Conservation (phyloP, 495 filamentous ascomycete genomes). For the Daldinia decipiens region DNA sequence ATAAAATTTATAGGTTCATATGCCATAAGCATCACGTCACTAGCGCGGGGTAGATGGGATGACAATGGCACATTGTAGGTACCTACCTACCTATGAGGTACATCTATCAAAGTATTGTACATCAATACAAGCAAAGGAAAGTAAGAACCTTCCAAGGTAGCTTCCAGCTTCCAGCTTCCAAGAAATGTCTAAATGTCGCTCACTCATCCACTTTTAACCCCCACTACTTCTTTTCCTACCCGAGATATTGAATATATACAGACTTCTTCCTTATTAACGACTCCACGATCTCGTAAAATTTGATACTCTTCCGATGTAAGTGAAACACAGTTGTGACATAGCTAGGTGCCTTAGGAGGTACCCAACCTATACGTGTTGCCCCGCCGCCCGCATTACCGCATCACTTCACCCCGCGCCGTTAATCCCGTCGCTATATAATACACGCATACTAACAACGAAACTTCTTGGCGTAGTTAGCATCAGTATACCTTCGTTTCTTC, state of each 20-base stretch:
- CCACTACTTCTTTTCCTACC: constrained; percentile 3
- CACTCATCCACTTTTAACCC: constrained; percentile 28
- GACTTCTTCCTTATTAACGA: too few relatives aligned
- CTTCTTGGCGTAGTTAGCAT: constrained; percentile 23
- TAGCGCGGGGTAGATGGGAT: constrained; percentile 41
- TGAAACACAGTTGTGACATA: constrained; percentile 38
- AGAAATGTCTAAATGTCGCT: constrained; percentile 25
- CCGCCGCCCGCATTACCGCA: constrained; percentile 12
- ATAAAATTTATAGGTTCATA: background rate
- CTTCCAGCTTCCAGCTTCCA: constrained; percentile 5
- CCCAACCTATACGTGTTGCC: background rate
- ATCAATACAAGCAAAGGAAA: constrained; percentile 4
- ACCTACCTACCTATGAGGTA: too few relatives aligned
- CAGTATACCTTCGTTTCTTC: background rate
- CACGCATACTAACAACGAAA: constrained; percentile 10
- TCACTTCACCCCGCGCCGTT: constrained; percentile 5
- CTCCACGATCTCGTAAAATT: background rate
- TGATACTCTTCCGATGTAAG: constrained; percentile 26
- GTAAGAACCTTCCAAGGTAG: constrained; percentile 9
- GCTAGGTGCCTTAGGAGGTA: too few relatives aligned
- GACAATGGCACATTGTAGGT: too few relatives aligned
- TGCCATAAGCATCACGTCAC: constrained; percentile 44
- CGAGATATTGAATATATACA: constrained; percentile 2
- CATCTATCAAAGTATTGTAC: background rate
- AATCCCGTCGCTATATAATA: constrained; percentile 12